Conservation (phyloP, 2,329 filamentous ascomycete species). For the Nectriaceae sp. region DNA sequence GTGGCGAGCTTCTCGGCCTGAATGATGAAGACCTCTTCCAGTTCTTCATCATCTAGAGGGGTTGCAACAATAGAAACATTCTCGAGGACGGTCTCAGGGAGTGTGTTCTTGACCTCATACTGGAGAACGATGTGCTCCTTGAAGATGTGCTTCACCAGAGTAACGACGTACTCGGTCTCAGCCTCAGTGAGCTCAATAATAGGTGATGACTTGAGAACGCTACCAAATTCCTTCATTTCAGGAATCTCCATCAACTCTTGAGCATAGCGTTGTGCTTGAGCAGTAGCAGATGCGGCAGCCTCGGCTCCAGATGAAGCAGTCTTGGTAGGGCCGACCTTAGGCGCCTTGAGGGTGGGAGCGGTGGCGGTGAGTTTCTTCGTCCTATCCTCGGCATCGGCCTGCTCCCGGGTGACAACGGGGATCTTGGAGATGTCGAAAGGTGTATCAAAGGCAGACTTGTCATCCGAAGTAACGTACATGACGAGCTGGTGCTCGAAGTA, state of each 20-base stretch:
- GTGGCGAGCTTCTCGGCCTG: slow-evolving; percentile 80
- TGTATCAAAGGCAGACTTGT: slow-evolving; percentile 78
- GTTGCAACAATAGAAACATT: slow-evolving; percentile 83
- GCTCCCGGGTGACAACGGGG: slow-evolving; percentile 90
- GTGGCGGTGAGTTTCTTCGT: slow-evolving; percentile 96
- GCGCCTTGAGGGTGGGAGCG: slow-evolving; percentile 91
- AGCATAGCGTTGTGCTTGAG: slow-evolving; percentile 83
- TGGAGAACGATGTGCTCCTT: slow-evolving; percentile 95
- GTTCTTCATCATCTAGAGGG: slow-evolving; percentile 77
- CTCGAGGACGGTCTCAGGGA: slow-evolving; percentile 86
- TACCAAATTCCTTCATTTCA: slow-evolving; percentile 87
- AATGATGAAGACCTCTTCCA: slow-evolving; percentile 92
- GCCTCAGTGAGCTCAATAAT: slow-evolving; percentile 91
- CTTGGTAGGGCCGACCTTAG: slow-evolving; percentile 78
- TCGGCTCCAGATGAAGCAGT: slow-evolving; percentile 69
- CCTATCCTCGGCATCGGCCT: slow-evolving; percentile 93
- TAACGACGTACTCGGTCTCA: slow-evolving; percentile 96
- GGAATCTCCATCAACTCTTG: slow-evolving; percentile 86
- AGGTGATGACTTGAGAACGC: slow-evolving; percentile 86
- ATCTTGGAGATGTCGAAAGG: slow-evolving; percentile 92
- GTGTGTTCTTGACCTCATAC: slow-evolving; percentile 96
- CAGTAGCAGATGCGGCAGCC: slow-evolving; percentile 73
- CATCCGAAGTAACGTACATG: slow-evolving; percentile 93
- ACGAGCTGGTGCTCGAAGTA: slow-evolving; percentile 97
- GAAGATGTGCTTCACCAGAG: slow-evolving; percentile 94